Percentiles rank a stretch among this genome's conserved stretches.
Conservation (phyloP, 768 basidiomycete species). For the Trametes gibbosa region DNA sequence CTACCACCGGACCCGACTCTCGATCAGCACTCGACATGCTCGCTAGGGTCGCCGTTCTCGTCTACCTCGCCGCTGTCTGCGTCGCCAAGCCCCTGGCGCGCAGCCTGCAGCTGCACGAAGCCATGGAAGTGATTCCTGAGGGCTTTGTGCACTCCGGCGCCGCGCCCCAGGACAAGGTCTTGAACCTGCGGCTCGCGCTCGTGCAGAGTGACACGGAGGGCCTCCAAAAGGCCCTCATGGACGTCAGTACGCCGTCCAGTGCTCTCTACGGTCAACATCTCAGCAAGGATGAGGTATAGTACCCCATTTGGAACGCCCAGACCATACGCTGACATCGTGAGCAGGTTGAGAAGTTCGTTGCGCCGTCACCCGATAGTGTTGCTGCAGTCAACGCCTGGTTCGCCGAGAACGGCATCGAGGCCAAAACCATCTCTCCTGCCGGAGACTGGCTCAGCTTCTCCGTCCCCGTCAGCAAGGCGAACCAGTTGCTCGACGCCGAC, state of each 20-base stretch:
- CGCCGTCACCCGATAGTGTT: constrained; percentile 27
- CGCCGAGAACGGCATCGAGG: constrained; percentile 26
- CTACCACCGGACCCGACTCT: background rate
- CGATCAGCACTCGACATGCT: background rate
- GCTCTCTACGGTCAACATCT: constrained; percentile 37
- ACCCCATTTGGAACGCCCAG: background rate
- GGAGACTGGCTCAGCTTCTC: constrained; percentile 36
- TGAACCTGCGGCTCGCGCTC: constrained; percentile 39
- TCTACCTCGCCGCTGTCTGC: constrained; percentile 20
- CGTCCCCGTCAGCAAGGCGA: constrained; percentile 34
- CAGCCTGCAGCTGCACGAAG: constrained; percentile 31
- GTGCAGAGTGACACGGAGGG: constrained; percentile 35
- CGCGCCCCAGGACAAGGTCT: constrained; percentile 29
- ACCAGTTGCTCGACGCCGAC: constrained; percentile 34
- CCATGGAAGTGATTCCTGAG: constrained; percentile 25
- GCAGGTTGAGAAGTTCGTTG: constrained; percentile 28
- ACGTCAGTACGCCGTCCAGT: constrained; percentile 38
- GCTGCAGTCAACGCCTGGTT: constrained; percentile 30
- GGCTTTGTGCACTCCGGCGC: constrained; percentile 30
- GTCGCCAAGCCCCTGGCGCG: constrained; percentile 23
- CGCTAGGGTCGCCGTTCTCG: constrained; percentile 14
- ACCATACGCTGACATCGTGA: background rate
- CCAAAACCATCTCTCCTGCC: constrained; percentile 27
- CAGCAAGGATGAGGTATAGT: constrained; percentile 38
- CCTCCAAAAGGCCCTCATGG: constrained; percentile 36